Base-by-base conservation (phyloP, 1,139 yeast species). In the Hyphopichia pseudoburtonii region DNA sequence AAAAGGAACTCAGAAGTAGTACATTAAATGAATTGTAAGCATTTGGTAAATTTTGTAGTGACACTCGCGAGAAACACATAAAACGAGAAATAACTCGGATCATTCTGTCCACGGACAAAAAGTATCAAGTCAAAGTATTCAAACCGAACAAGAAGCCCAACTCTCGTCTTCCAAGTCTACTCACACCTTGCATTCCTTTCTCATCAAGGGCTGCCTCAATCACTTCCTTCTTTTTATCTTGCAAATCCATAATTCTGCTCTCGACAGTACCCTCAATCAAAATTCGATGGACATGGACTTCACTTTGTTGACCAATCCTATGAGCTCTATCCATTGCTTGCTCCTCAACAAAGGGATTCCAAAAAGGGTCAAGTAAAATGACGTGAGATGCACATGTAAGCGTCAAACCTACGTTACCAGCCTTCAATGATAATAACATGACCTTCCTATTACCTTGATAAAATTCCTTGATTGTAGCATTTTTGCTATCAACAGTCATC, bases 251-350 rank as follows among this genome's bases (percentile, higher is more conserved):
- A 41, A 90, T 89, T 53, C 97, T 77, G 56, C 86, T 94, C 56
- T 90, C 98, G 10, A 90, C 88, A 0, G 95, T 81, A 29, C 76
- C 73, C 27, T 67, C 57, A 35, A 84, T 76, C 51, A 86, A 73
- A 16, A 90, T 62, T 47, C 88, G 72, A 58, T 89, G 83, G 17
- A 90, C 87, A 46, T 61, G 67, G 11, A 90, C 97, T 30, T 81
- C 82, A 39, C 78, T 70, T 24, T 76, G 75, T 62, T 90, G 98
- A 5, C 97, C 96, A 47, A 90, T 86, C 59, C 98, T 77, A 62
- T 92, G 92, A 5, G 94, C 95, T 47, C 98, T 78, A 58, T 88
- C 97, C 76, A 86, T 88, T 0, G 97, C 97, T 62, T 90, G 97
- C 33, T 86, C 95, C 60, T 90, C 97, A 3, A 90, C 96, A 59